Evolutionary conservation across 2,329 filamentous ascomycete species (phyloP).

Genomic region (Penicillium vulpinum): DNA sequence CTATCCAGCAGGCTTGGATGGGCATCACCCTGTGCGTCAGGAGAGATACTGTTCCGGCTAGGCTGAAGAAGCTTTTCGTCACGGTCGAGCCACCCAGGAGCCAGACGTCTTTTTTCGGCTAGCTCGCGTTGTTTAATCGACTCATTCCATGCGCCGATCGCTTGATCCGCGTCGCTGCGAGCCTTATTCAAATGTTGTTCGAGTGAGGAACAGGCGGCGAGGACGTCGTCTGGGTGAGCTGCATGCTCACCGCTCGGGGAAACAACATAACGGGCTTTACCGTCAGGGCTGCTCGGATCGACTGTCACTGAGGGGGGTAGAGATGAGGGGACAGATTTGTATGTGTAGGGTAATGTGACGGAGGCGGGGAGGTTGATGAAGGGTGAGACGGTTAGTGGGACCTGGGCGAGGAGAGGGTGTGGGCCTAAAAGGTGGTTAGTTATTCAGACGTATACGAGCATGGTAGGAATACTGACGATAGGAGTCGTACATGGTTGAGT

Average conservation of each 20-base stretch:
- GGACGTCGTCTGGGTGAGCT: constrained; percentile 83
- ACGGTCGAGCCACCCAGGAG: constrained; percentile 65
- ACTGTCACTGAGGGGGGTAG: constrained; percentile 71
- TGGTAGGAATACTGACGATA: constrained; percentile 37
- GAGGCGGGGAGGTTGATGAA: constrained; percentile 89
- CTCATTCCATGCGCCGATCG: constrained; percentile 70
- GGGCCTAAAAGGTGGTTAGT: constrained; percentile 54
- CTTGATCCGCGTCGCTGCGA: constrained; percentile 64
- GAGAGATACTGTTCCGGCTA: constrained; percentile 23
- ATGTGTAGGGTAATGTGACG: constrained; percentile 91
- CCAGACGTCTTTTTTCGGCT: constrained; percentile 63
- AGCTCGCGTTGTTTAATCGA: constrained; percentile 59
- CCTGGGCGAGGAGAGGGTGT: constrained; percentile 85
- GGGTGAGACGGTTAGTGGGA: constrained; percentile 89
- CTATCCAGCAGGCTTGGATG: constrained; percentile 40
- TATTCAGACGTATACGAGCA: not conserved
- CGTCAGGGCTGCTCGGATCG: constrained; percentile 45
- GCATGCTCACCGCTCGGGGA: constrained; percentile 77
- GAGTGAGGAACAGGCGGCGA: constrained; percentile 76
- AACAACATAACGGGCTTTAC: constrained; percentile 69
- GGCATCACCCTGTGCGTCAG: constrained; percentile 14
- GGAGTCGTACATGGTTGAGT: constrained; percentile 45
- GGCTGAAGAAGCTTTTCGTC: constrained; percentile 62
- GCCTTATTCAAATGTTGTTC: constrained; percentile 72
- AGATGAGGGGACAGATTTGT: constrained; percentile 83